Conservation (phyloP, 306 rosid species). For the Inga laurina region DNA sequence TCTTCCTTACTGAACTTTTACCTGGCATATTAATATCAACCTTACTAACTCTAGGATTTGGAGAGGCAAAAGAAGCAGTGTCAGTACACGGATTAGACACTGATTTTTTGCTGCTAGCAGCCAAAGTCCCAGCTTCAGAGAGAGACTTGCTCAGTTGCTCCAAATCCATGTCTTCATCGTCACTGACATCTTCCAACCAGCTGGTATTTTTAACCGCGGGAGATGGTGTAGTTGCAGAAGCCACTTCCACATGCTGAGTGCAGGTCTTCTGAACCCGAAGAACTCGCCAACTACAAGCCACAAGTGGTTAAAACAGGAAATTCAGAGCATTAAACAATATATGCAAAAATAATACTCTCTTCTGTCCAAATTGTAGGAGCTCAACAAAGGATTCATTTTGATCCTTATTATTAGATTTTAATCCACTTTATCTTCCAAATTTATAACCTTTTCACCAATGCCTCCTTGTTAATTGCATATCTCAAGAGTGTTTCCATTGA, state of each 20-base stretch:
- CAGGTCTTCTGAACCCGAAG: conserved; percentile 66
- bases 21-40: conserved; percentile 55
- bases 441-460: no score
- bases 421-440: no score
- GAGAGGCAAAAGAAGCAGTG: conserved; percentile 32
- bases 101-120: conserved; percentile 52
- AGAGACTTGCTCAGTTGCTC: conserved; percentile 66
- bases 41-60: conserved; percentile 26
- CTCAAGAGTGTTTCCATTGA: no score
- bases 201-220: conserved; percentile 29
- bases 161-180: conserved; percentile 57
- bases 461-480: no score
- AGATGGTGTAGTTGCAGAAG: conserved; percentile 16
- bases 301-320: neutral
- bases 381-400: no score
- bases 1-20: conserved; percentile 20
- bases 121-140: conserved; percentile 48
- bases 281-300: conserved; percentile 58
- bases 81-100: conserved; percentile 16
- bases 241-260: conserved; percentile 33
- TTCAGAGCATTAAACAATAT: conserved; percentile 6
- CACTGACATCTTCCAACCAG: conserved; percentile 34
- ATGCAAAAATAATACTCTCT: neutral
- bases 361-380: neutral
- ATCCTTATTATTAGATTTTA: neutral